Percentiles rank a stretch among this genome's conserved stretches.
Conservation (phyloP, 2,329 filamentous ascomycete genomes). For the Aspergillus costaricaensis region DNA sequence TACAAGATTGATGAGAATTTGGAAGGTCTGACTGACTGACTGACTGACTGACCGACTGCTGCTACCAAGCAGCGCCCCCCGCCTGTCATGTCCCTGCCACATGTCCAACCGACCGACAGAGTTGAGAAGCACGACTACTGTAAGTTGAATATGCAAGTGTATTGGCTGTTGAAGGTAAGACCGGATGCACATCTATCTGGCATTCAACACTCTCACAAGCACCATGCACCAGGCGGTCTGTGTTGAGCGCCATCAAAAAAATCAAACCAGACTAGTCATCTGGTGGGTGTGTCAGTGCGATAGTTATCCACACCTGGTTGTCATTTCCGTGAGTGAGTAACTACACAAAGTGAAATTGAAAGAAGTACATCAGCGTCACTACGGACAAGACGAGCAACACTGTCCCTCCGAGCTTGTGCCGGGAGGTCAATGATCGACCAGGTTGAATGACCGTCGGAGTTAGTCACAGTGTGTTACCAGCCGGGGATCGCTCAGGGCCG, state of each 20-base stretch:
- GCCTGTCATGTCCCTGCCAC: background rate
- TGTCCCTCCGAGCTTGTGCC: background rate
- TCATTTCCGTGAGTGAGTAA: background rate
- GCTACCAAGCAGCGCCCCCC: background rate
- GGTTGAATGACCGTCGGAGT: background rate
- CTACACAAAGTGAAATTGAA: background rate
- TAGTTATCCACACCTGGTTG: background rate
- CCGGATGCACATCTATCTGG: constrained; percentile 14
- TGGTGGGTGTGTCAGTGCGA: background rate
- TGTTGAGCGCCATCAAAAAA: constrained; percentile 10
- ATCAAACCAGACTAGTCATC: background rate
- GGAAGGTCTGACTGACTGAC: no score
- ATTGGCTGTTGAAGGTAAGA: constrained; percentile 4
- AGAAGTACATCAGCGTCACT: background rate
- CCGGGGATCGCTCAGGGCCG: background rate
- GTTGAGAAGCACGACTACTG: constrained; percentile 3
- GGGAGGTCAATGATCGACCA: constrained; percentile 7
- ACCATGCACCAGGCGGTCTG: constrained; percentile 22
- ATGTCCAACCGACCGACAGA: background rate
- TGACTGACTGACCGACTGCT: no score
- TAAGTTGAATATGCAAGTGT: constrained; percentile 11
- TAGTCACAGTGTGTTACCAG: background rate
- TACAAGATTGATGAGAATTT: no score
- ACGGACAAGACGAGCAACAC: background rate
- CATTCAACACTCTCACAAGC: constrained; percentile 9